Percentiles rank a stretch among this genome's conserved stretches.
Evolutionary conservation across 2,329 filamentous ascomycete genomes (phyloP).

Genomic region (Cyclaneusma minus): DNA sequence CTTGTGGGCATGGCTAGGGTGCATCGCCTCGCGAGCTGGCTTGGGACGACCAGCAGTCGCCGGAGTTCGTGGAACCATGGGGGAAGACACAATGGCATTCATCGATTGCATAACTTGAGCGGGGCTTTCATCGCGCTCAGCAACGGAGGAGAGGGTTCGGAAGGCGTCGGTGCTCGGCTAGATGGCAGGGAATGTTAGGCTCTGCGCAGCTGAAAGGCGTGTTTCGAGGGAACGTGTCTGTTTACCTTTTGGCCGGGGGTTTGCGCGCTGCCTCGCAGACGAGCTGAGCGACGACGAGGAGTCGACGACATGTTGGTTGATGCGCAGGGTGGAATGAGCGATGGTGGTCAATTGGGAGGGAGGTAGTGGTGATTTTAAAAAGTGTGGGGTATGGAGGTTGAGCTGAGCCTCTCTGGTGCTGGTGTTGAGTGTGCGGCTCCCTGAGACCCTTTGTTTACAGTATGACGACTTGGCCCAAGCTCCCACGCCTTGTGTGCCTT

Average conservation of each 20-base stretch:
- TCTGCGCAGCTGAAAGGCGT: not conserved
- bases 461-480: too few relatives aligned
- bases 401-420: too few relatives aligned
- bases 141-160: constrained; percentile 13
- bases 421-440: too few relatives aligned
- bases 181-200: not conserved
- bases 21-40: constrained; percentile 71
- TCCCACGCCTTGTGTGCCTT: too few relatives aligned
- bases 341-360: too few relatives aligned
- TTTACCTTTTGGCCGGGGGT: constrained; percentile 17
- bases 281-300: constrained; percentile 17
- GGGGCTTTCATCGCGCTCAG: constrained; percentile 16
- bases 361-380: too few relatives aligned
- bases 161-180: constrained; percentile 4
- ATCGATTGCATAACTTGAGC: constrained; percentile 7
- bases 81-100: constrained; percentile 12
- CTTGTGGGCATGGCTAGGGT: constrained; percentile 67
- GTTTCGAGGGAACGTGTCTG: constrained; percentile 3
- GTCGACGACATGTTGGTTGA: constrained; percentile 3
- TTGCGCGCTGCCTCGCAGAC: constrained; percentile 14
- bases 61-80: constrained; percentile 33
- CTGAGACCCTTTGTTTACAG: too few relatives aligned
- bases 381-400: too few relatives aligned
- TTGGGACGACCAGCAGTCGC: constrained; percentile 48
- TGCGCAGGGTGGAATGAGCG: too few relatives aligned